These are phyloP conservation scores for Cercospora sojina DNA, from an alignment of 2,329 filamentous ascomycete species.

Conservation along the genomic window DNA sequence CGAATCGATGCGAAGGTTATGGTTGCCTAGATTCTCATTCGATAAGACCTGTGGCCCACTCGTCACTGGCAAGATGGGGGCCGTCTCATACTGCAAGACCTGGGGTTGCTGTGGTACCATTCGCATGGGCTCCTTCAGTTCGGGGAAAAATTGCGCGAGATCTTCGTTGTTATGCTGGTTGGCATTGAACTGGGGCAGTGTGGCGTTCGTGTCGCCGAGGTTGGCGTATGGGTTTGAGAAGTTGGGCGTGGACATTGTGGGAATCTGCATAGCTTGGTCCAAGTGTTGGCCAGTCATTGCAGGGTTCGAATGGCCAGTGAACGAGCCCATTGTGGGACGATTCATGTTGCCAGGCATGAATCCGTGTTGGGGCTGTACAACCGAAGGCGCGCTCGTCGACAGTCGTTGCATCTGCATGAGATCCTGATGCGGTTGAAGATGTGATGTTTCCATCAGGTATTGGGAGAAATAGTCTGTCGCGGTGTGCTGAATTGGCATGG, in stretches of 20 bases:
- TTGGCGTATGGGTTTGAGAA: background rate
- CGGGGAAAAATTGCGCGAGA: conserved; percentile 16
- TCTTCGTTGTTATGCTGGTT: background rate
- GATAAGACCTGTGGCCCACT: conserved; percentile 12
- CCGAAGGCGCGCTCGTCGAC: background rate
- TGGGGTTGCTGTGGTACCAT: background rate
- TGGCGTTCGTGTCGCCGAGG: background rate
- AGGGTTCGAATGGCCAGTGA: background rate
- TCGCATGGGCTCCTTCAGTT: conserved; percentile 1
- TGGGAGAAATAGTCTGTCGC: background rate
- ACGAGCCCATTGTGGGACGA: background rate
- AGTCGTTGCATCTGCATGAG: background rate
- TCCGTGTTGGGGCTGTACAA: background rate
- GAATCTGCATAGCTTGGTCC: background rate
- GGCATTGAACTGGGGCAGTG: background rate
- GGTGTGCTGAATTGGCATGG: background rate
- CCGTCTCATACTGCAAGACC: background rate
- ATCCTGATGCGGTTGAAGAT: background rate
- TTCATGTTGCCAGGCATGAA: background rate
- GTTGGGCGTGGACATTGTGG: background rate
- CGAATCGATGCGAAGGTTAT: conserved; percentile 15
- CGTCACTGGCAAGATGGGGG: background rate
- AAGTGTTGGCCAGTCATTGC: background rate
- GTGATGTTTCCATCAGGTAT: background rate
- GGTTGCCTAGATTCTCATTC: conserved; percentile 14